A percentile compares a stretch with the other conserved stretches of the same genome.
Evolutionary conservation across 176 grass and related monocot species (phyloP).

Genomic region (Ampelocalamus luodianensis): DNA sequence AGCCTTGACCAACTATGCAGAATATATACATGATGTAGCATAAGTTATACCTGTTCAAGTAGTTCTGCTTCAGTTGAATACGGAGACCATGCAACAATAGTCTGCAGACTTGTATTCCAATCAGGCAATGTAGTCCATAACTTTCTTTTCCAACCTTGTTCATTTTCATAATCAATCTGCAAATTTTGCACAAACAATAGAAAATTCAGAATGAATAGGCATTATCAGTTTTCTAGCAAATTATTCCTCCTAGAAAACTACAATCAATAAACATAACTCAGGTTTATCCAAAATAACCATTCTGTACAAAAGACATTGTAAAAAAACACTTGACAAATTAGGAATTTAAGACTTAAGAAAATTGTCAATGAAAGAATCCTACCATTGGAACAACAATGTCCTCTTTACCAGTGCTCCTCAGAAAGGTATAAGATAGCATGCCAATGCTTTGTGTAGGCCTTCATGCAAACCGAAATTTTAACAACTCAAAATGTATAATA

Average conservation of each 20-base stretch:
- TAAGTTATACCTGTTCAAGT: slow-evolving; percentile 77
- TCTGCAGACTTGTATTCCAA: slow-evolving; percentile 81
- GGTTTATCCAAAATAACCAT: slow-evolving; percentile 1
- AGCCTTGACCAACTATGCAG: neutral
- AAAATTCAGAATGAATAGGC: slow-evolving; percentile 19
- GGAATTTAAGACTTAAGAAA: slow-evolving; percentile 32
- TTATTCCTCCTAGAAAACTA: slow-evolving; percentile 13
- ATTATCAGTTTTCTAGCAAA: slow-evolving; percentile 3
- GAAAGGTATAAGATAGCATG: slow-evolving; percentile 95
- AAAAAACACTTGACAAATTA: slow-evolving; percentile 3
- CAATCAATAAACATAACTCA: slow-evolving; percentile 4
- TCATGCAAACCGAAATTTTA: slow-evolving; percentile 42
- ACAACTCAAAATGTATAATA: slow-evolving; percentile 25
- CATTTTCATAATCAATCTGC: slow-evolving; percentile 92
- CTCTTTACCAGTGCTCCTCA: slow-evolving; percentile 83
- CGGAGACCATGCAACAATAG: slow-evolving; percentile 80
- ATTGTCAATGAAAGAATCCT: slow-evolving; percentile 30
- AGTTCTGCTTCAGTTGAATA: slow-evolving; percentile 90
- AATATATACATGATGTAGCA: slow-evolving; percentile 3
- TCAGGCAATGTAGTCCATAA: slow-evolving; percentile 54
- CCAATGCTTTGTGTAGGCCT: slow-evolving; percentile 95
- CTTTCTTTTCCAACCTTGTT: slow-evolving; percentile 70
- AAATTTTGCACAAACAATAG: slow-evolving; percentile 31
- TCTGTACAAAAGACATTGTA: neutral
- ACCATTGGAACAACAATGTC: slow-evolving; percentile 99